These are phyloP conservation scores for Spathaspora girioi DNA, from an alignment of 805 yeast genomes.

Conservation along the genomic window DNA sequence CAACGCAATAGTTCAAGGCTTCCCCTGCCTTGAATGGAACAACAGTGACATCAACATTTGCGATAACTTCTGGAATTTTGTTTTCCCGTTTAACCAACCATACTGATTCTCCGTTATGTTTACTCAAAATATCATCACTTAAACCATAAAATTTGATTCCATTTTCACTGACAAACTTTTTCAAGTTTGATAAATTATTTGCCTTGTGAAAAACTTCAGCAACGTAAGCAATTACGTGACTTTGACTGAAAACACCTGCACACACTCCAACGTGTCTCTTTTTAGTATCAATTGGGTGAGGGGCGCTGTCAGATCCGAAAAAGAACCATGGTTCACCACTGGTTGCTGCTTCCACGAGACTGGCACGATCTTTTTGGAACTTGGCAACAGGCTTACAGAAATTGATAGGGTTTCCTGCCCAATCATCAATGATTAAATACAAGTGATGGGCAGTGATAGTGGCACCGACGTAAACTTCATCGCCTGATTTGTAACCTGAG, in stretches of 20 bases:
- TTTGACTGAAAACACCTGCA: slow-evolving; percentile 97
- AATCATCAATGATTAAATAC: slow-evolving; percentile 80
- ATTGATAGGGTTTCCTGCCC: slow-evolving; percentile 96
- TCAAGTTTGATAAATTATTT: slow-evolving; percentile 61
- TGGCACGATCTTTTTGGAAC: slow-evolving; percentile 76
- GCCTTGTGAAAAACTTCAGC: slow-evolving; percentile 79
- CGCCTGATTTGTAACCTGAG: slow-evolving; percentile 21
- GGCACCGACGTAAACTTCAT: slow-evolving; percentile 68
- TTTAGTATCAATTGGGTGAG: slow-evolving; percentile 83
- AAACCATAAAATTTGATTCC: slow-evolving; percentile 72
- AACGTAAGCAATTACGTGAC: slow-evolving; percentile 73
- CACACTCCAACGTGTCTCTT: slow-evolving; percentile 78
- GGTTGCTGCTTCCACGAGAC: slow-evolving; percentile 82
- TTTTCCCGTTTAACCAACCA: slow-evolving; percentile 52
- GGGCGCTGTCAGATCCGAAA: slow-evolving; percentile 98
- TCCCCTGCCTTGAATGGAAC: slow-evolving; percentile 90
- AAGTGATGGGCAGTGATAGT: slow-evolving; percentile 96
- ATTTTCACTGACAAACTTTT: slow-evolving; percentile 69
- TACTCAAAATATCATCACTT: slow-evolving; percentile 25
- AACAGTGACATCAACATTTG: slow-evolving; percentile 40
- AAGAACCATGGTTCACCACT: slow-evolving; percentile 90
- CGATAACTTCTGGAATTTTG: slow-evolving; percentile 57
- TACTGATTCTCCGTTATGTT: slow-evolving; percentile 26
- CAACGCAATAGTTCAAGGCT: slow-evolving; percentile 63
- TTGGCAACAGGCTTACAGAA: slow-evolving; percentile 98